Base-by-base conservation (phyloP, 108 stramenopile genomes). In the Skeletonema costatum region DNA sequence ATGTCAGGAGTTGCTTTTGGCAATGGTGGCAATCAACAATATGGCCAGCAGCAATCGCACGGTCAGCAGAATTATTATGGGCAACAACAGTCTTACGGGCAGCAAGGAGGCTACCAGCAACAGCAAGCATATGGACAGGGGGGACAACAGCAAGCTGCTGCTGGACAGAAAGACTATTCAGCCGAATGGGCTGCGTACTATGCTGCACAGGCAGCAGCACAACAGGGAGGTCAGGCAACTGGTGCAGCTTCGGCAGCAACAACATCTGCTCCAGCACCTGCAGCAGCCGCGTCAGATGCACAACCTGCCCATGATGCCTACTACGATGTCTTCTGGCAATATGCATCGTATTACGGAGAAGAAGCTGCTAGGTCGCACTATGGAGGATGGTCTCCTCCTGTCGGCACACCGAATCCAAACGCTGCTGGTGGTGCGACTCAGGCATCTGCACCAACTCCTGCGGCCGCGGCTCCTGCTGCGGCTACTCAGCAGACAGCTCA, bases 261-360 rank as follows among this genome's bases (percentile, higher is more conserved):
- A 63, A 0, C 79, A 48, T 25, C 87, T 29, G 30, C 62, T 42
- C 53, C 63, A 42, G 71, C 83, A 66, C 53, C 84, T 32, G 39
- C 84, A 29, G 60, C 78, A 32, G 69, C 74, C 4, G n/a, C 87
- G 1, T 33, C 81, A 50, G 60, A 39, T 60, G 59, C 75, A 17
- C 68, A 76, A 60, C 81, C 83, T n/a, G 86, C 91, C 60, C 62
- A 89, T 31, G 88, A 92, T 77, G 89, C 92, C 0, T 97, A 97
- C 84, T 93, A 97, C 79, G 92, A 95, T 35, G 89, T 95, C 36
- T 97, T 95, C 66, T 95, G 93, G 86, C 87, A 93, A 10, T 94
- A 94, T 68, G 83, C 88, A 17, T 89, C 91, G 73, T 87, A 90
- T 32, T 93, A 93, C 51, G 91, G 93, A 21, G 94, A 97, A 78